phyloP scores from a whole-genome alignment of 768 basidiomycete species.

The Pulveroboletus ravenelii region DNA sequence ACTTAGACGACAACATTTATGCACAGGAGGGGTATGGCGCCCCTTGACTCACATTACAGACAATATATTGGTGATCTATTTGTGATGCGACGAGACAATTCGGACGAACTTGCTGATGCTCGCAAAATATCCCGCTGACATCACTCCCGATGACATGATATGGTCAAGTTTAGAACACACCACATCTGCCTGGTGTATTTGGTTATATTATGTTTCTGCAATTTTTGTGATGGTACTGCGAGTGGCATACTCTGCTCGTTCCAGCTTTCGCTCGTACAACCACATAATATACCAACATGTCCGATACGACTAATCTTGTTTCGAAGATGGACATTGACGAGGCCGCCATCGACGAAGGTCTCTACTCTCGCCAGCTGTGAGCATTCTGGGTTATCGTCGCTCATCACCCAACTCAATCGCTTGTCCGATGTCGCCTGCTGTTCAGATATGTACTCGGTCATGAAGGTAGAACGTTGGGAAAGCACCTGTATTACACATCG shows the following conservation, averaged over 20 bases:
- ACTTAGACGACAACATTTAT: too few relatives aligned
- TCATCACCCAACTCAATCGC: slow-evolving; percentile 13
- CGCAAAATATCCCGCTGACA: too few relatives aligned
- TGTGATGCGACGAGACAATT: too few relatives aligned
- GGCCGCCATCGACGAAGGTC: slow-evolving; percentile 84
- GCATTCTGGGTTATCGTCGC: slow-evolving; percentile 28
- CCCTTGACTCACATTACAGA: too few relatives aligned
- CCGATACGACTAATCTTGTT: slow-evolving; percentile 32
- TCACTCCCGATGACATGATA: too few relatives aligned
- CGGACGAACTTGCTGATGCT: too few relatives aligned
- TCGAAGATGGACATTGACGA: slow-evolving; percentile 82
- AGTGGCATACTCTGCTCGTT: not conserved
- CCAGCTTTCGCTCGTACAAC: slow-evolving; percentile 7
- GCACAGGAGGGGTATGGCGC: too few relatives aligned
- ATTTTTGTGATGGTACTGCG: too few relatives aligned
- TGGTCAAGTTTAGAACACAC: too few relatives aligned
- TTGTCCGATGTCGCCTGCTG: slow-evolving; percentile 15
- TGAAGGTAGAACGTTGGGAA: slow-evolving; percentile 56
- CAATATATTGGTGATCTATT: too few relatives aligned
- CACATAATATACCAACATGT: slow-evolving; percentile 26
- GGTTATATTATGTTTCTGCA: too few relatives aligned
- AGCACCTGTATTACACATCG: not conserved
- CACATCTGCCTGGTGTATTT: too few relatives aligned
- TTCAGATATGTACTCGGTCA: slow-evolving; percentile 90
- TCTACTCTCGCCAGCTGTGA: slow-evolving; percentile 92